Evolutionary conservation across 2,329 filamentous ascomycete genomes (phyloP).

Genomic region (Aspergillus amoenus): DNA sequence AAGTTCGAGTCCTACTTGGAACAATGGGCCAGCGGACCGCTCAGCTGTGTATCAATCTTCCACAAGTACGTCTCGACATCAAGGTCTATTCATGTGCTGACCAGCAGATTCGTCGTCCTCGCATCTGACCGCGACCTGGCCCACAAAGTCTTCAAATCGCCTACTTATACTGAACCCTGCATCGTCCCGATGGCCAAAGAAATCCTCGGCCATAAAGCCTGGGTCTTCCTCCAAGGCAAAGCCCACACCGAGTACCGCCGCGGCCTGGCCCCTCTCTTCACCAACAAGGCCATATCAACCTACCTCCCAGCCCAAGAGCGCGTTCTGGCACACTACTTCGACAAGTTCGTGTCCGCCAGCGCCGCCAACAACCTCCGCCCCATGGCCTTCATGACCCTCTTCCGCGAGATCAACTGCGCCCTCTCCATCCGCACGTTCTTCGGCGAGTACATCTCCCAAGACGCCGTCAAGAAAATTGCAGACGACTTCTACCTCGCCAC

Average conservation of each 20-base stretch:
- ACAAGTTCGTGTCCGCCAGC: slow-evolving; percentile 69
- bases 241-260: slow-evolving; percentile 88
- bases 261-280: slow-evolving; percentile 85
- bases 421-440: slow-evolving; percentile 88
- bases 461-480: slow-evolving; percentile 82
- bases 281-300: slow-evolving; percentile 73
- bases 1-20: slow-evolving; percentile 79
- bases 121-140: slow-evolving; percentile 86
- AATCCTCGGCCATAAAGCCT: slow-evolving; percentile 80
- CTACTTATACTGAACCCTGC: slow-evolving; percentile 79
- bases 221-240: slow-evolving; percentile 90
- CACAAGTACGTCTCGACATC: slow-evolving; percentile 66
- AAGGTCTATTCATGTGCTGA: background rate
- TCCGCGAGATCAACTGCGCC: slow-evolving; percentile 86
- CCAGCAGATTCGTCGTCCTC: slow-evolving; percentile 78
- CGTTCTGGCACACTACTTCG: slow-evolving; percentile 77
- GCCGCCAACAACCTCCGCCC: slow-evolving; percentile 66
- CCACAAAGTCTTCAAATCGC: slow-evolving; percentile 88
- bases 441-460: slow-evolving; percentile 83
- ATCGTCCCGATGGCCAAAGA: slow-evolving; percentile 86
- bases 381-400: slow-evolving; percentile 75
- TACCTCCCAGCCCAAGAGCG: slow-evolving; percentile 89
- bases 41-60: slow-evolving; percentile 92
- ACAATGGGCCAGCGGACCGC: slow-evolving; percentile 82
- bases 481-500: slow-evolving; percentile 92